Evolutionary conservation across 2,329 filamentous ascomycete genomes (phyloP), one percentile per base, ranked within the genome.

Genomic region (Fusarium beomiforme): DNA sequence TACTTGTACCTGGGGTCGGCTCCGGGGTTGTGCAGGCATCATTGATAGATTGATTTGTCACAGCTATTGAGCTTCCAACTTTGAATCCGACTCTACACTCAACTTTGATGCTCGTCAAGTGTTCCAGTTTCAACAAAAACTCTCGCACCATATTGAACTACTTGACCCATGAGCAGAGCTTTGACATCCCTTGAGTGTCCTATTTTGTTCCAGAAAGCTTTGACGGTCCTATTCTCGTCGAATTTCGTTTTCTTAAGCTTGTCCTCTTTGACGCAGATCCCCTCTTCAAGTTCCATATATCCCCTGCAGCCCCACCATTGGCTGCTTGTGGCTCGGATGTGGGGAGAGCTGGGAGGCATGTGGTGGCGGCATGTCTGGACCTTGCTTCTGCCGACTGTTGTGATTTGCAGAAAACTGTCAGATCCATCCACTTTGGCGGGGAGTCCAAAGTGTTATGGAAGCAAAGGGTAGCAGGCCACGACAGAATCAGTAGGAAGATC

Each of bases 391-490:
- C 44, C 60, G 68, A 59, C 62, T 64, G 47, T 46, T 72, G 63
- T 76, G 73, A 76, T 76, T 76, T 70, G 74, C 66, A 63, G 71
- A 75, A 75, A 33, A 23, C 53, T 33, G 24, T 46, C 63, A 67
- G 47, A 67, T 67, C 63, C 62, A 73, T 74, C 73, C 73, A 74
- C 70, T 68, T 67, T 66, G 51, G 67, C 65, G 62, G 63, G 64
- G 61, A 51, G 53, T 24, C 21, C 34, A 65, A 67, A 63, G 67
- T 33, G 69, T 23, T 53, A 56, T 73, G 41, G 59, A 71, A 70
- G 50, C 70, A 64, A 29, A 65, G 46, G 57, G 63, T 56, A 64
- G 47, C 62, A 50, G 64, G 47, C 61, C 60, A 59, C 59, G 60
- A 71, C 62, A 39, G 60, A 61, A 61, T 31, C 37, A 66, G 60